Percentiles rank a stretch among this genome's conserved stretches.
These are phyloP conservation scores for Phyllosticta paracitricarpa DNA, from an alignment of 2,329 filamentous ascomycete genomes.

Conservation along the genomic window DNA sequence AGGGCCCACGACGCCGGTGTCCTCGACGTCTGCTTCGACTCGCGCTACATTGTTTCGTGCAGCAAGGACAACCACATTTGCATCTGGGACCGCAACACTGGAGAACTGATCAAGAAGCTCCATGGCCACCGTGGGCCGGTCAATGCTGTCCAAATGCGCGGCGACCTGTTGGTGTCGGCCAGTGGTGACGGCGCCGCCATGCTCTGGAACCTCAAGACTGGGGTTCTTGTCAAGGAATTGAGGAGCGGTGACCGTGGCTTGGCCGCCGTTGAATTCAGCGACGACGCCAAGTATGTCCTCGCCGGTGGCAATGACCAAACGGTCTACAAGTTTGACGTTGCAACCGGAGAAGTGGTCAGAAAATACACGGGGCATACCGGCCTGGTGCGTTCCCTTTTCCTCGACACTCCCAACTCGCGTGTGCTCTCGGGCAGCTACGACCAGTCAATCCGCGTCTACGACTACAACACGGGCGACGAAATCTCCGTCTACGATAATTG, in stretches of 20 bases:
- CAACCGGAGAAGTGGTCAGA: slow-evolving; percentile 73
- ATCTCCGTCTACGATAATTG: slow-evolving; percentile 83
- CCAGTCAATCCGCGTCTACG: slow-evolving; percentile 88
- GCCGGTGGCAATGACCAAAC: slow-evolving; percentile 92
- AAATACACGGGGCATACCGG: slow-evolving; percentile 75
- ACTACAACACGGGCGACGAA: slow-evolving; percentile 68
- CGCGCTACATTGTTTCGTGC: slow-evolving; percentile 88
- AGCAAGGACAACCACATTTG: slow-evolving; percentile 93
- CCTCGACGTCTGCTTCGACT: slow-evolving; percentile 86
- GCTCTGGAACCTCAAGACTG: slow-evolving; percentile 88
- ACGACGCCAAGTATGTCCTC: slow-evolving; percentile 87
- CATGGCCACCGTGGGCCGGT: slow-evolving; percentile 83
- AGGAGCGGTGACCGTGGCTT: slow-evolving; percentile 83
- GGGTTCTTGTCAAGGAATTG: slow-evolving; percentile 83
- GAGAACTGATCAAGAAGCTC: slow-evolving; percentile 65
- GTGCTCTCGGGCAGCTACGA: slow-evolving; percentile 92
- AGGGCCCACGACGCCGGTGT: slow-evolving; percentile 78
- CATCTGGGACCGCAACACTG: slow-evolving; percentile 82
- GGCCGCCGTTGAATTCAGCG: slow-evolving; percentile 90
- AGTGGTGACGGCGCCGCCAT: slow-evolving; percentile 89
- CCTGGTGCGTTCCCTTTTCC: slow-evolving; percentile 80
- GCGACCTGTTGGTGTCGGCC: slow-evolving; percentile 85
- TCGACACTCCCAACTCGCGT: slow-evolving; percentile 76
- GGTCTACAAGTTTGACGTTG: slow-evolving; percentile 92
- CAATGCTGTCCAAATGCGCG: slow-evolving; percentile 90